A percentile compares a stretch with the other conserved stretches of the same genome.
Evolutionary conservation across 768 basidiomycete genomes (phyloP).

Genomic region (Serendipita vermifera): DNA sequence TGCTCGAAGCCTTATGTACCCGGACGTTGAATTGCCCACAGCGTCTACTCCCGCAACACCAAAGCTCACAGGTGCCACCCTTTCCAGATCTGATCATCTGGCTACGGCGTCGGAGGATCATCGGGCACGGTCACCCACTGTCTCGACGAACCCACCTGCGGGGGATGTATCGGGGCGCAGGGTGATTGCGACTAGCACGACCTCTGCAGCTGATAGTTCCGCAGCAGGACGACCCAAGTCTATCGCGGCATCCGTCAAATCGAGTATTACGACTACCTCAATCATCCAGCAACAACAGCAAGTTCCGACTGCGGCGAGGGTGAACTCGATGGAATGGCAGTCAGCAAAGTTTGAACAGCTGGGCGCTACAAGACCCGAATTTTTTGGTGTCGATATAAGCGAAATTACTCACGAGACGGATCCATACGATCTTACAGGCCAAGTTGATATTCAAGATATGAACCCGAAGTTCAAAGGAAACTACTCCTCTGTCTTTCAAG

Average conservation of each 20-base stretch:
- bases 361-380: no score
- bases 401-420: no score
- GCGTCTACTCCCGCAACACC: neutral
- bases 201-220: slow-evolving; percentile 6
- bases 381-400: no score
- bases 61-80: neutral
- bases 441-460: no score
- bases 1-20: neutral
- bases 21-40: neutral
- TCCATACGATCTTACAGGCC: no score
- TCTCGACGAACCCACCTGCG: slow-evolving; percentile 7
- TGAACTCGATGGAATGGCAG: no score
- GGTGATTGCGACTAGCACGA: slow-evolving; percentile 9
- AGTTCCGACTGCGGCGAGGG: no score
- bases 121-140: neutral
- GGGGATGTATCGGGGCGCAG: slow-evolving; percentile 9
- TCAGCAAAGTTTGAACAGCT: no score
- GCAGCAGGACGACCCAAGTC: slow-evolving; percentile 18
- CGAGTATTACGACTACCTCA: no score
- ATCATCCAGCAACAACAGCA: no score
- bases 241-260: slow-evolving; percentile 26
- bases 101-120: slow-evolving; percentile 4
- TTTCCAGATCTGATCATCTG: slow-evolving; percentile 9
- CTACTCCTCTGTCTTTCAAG: no score
- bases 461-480: no score